Base-by-base conservation (phyloP, 2,329 filamentous ascomycete genomes). In the Plectosphaerella sp. region DNA sequence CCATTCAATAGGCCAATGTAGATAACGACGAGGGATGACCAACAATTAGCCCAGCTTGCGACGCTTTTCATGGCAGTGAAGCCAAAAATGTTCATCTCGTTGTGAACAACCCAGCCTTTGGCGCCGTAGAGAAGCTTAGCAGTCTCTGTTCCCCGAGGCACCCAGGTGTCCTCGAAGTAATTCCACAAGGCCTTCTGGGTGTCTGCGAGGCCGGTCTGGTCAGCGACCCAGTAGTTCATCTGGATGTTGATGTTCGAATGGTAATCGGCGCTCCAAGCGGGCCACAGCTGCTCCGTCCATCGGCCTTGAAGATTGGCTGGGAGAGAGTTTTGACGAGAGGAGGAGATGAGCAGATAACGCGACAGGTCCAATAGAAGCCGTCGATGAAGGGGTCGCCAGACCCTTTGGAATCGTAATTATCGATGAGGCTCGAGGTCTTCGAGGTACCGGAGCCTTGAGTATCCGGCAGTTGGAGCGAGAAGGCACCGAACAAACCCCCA, bases 161-260 rank as follows among this genome's bases (percentile, higher is more conserved):
- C 72, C 77, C 78, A 82, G 0, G 71, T 82, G 16, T 79, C 64
- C 5, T 66, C 56, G 65, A 84, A 82, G 51, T 78, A 82, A 8
- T 75, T 65, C 72, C 76, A 83, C 0, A 81, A 62, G 0, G 75
- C 71, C 0, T 64, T 61, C 46, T 78, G 71, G 1, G 78, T 68
- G 2, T 64, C 65, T 0, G 69, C 71, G 0, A 83, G 64, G 0
- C 78, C 79, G 0, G 77, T 80, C 49, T 79, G 72, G 35, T 82
- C 78, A 3, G 74, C 72, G 2, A 66, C 68, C 80, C 81, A 84
- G 57, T 83, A 74, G 53, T 83, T 84, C 81, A 83, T 84, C 56
- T 84, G 78, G 1, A 83, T 52, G 52, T 84, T 84, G 58, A 84
- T 83, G 54, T 84, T 79, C 39, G 74, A 69, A 49, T 82, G 79